Percentiles rank a stretch among this genome's conserved stretches.
Conservation (phyloP, 1,284 basidiomycete species). For the Trichosporon inkin region DNA sequence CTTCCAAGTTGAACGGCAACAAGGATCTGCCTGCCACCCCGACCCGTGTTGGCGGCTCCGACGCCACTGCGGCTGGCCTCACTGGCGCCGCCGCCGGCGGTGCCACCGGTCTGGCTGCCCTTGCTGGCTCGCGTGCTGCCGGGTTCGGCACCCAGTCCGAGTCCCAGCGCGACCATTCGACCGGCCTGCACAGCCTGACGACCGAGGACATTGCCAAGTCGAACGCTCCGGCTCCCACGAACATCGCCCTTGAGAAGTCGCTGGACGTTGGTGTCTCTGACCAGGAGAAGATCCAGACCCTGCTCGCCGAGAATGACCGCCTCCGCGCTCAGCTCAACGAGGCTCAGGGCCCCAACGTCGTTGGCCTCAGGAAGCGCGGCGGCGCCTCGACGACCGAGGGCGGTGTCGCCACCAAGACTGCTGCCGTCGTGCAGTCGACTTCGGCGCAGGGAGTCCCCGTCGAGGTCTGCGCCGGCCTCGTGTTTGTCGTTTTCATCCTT, state of each 20-base stretch:
- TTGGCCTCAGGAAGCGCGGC: constrained; percentile 44
- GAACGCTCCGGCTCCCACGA: constrained; percentile 29
- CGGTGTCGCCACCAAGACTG: constrained; percentile 30
- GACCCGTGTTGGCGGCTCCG: constrained; percentile 9
- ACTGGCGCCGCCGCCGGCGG: constrained; percentile 2
- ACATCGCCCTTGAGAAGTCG: constrained; percentile 39
- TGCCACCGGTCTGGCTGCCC: constrained; percentile 13
- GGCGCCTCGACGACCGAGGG: constrained; percentile 28
- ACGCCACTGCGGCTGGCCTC: neutral
- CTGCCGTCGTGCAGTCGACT: neutral
- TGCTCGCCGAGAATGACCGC: constrained; percentile 46
- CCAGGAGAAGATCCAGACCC: constrained; percentile 45
- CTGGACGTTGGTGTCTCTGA: constrained; percentile 39
- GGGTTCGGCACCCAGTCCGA: constrained; percentile 7
- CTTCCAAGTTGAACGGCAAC: constrained; percentile 15
- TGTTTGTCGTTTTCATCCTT: constrained; percentile 56
- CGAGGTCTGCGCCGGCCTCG: constrained; percentile 55
- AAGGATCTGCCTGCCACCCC: constrained; percentile 13
- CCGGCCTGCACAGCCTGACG: constrained; percentile 31
- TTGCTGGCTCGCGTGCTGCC: constrained; percentile 13
- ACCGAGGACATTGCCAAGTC: constrained; percentile 30
- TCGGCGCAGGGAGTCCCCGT: constrained; percentile 53
- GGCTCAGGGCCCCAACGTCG: constrained; percentile 36
- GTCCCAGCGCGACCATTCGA: neutral
- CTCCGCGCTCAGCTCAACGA: constrained; percentile 40